Evolutionary conservation across 2,329 filamentous ascomycete species (phyloP), one percentile per base, ranked within the genome.

Genomic region (Amauroascus niger): DNA sequence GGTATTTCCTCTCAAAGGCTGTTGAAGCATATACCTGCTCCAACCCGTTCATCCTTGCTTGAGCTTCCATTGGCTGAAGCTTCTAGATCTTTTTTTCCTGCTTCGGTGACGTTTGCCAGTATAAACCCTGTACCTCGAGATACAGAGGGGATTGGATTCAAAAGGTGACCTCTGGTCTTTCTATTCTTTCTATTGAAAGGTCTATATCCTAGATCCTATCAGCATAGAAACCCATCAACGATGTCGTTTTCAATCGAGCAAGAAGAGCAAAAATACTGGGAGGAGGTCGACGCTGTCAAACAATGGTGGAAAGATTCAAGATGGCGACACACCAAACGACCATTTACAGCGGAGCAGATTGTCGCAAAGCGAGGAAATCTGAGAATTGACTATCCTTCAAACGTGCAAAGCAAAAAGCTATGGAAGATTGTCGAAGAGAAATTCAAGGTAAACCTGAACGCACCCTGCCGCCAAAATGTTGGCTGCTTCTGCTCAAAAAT

Each of bases 281-380:
- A 85, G 61, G 93, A 98, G 69, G 88, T 97, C 56, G 82, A 85
- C 64, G 82, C 86, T 61, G 85, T 97, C 62, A 88, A 96, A 80
- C 75, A 86, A 71, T 98, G 93, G 93, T 98, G 93, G 93, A 79
- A 77, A 51, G 87, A 94, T 64, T 81, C 88, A 54, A 81, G 93
- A 78, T 98, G 93, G 93, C 81, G 87, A 68, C 82, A 88, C 72
- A 98, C 93, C 63, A 90, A 87, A 75, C 81, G 93, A 55, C 84
- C 93, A 22, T 98, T 93, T 70, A 95, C 90, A 3, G 89, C 93
- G 30, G 93, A 97, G 78, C 87, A 95, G 74, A 97, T 98, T 66
- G 93, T 95, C 59, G 84, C 87, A 50, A 98, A 98, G 81, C 80
- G 93, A 66, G 93, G 93, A 55, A 90, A 86, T 65, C 76, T 98